Evolutionary conservation across 805 yeast genomes (phyloP), one percentile per base, ranked within the genome.

Genomic region (Nakazawaea ernobii): DNA sequence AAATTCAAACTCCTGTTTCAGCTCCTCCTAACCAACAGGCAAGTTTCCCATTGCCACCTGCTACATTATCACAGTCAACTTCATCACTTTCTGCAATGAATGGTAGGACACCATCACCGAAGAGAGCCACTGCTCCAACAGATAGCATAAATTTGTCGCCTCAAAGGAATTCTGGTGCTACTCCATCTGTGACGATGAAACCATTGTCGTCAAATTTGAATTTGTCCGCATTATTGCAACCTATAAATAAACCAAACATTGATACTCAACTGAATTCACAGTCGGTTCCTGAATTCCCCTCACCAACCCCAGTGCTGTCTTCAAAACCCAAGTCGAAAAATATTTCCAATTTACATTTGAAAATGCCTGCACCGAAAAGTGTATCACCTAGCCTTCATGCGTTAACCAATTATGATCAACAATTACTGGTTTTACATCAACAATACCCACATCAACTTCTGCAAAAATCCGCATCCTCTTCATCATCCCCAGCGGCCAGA

Each of bases 311-410:
- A 61, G 8, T 49, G 51, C 1, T 37, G 27, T 27, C 37, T 8
- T n/a, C 20, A 7, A 39, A 30, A 26, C 15, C 17, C 20, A 37
- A 26, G 32, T 20, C 68, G 39, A 66, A 75, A 36, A 73, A 74
- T 32, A 73, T 78, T 49, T 80, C 83, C 1, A 74, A 82, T 32
- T 63, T 83, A 39, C 78, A 80, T 50, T 70, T 85, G 17, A 90
- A 84, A 59, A 84, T 85, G 90, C 92, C 91, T 3, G 73, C 80
- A 2, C 91, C 92, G 1, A 73, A 82, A 0, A 71, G n/a, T 60
- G 70, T 51, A 63, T 71, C 41, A 59, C 65, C 54, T 59, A 61
- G 38, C 57, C 55, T n/a, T 45, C 52, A 49, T 62, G 57, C 59
- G 8, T 46, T 51, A 20, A 38, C 54, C 10, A 49, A 53, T 17